A percentile compares a stretch with the other conserved stretches of the same genome.
Evolutionary conservation across 179 eudicot genomes (phyloP).

Genomic region (Spergularia azorica): DNA sequence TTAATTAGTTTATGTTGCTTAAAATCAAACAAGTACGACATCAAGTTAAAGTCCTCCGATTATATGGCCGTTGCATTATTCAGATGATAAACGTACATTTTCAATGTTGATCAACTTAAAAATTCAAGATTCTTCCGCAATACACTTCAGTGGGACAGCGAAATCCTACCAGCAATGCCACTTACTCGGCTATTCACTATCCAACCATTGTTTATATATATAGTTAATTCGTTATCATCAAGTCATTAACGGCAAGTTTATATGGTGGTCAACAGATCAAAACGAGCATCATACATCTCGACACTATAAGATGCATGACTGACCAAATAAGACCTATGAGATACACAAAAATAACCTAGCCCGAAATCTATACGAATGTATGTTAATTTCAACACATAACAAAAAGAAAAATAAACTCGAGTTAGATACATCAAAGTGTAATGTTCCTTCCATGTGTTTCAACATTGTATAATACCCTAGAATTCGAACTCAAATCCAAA

Average conservation of each 20-base stretch:
- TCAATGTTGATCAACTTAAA: not conserved
- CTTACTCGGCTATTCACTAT: not conserved
- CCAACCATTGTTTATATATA: not conserved
- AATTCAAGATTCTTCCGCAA: conserved; percentile 12
- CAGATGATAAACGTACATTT: not conserved
- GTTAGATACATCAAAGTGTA: too few species aligned
- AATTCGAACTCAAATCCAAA: too few species aligned
- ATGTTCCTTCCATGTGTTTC: too few species aligned
- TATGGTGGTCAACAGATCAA: too few species aligned
- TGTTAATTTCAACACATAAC: too few species aligned
- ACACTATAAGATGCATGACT: too few species aligned
- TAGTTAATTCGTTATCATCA: not conserved
- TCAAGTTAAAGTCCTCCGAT: not conserved
- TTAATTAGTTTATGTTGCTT: not conserved
- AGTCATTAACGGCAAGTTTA: too few species aligned
- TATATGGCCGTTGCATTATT: not conserved
- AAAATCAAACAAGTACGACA: conserved; percentile 15
- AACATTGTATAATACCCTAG: too few species aligned
- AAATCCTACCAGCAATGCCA: conserved; percentile 22
- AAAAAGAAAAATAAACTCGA: too few species aligned
- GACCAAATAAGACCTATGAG: too few species aligned
- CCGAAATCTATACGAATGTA: too few species aligned
- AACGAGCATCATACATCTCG: not conserved
- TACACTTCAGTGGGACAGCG: conserved; percentile 9
- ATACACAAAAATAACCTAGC: too few species aligned